Evolutionary conservation across 805 yeast species (phyloP).

Genomic region (Nakazawaea holstii): DNA sequence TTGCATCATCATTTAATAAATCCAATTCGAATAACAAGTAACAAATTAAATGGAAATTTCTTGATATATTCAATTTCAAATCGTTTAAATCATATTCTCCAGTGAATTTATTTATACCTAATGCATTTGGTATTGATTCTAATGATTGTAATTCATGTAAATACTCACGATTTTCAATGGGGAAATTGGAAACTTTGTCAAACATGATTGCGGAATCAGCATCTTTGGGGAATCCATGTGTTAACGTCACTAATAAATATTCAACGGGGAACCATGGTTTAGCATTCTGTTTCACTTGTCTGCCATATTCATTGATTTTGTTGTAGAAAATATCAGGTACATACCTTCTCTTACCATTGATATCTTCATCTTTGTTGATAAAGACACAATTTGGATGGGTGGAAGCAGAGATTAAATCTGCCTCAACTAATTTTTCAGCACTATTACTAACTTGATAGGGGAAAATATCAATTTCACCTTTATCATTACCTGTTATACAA

Average conservation of each 20-base stretch:
- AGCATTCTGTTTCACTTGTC: conserved; percentile 83
- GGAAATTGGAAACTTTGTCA: conserved; percentile 41
- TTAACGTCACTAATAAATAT: conserved; percentile 75
- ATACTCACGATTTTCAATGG: conserved; percentile 76
- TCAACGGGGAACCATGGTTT: conserved; percentile 94
- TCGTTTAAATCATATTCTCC: conserved; percentile 24
- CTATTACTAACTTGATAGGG: conserved; percentile 85
- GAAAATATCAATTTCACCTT: conserved; percentile 85
- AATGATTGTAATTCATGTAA: conserved; percentile 73
- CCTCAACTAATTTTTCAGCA: conserved; percentile 83
- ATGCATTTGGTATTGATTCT: conserved; percentile 42
- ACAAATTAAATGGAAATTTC: conserved; percentile 75
- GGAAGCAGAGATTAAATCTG: conserved; percentile 81
- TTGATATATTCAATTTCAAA: conserved; percentile 27
- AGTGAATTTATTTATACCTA: conserved; percentile 27
- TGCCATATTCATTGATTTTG: conserved; percentile 79
- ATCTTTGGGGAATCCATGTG: conserved; percentile 84
- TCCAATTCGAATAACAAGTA: conserved; percentile 49
- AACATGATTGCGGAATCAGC: conserved; percentile 41
- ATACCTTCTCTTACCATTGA: conserved; percentile 51
- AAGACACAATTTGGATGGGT: conserved; percentile 87
- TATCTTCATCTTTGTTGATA: conserved; percentile 65
- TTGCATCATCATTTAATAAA: conserved; percentile 54
- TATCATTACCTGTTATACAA: conserved; percentile 81
- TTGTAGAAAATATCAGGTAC: conserved; percentile 93